Evolutionary conservation across 176 grass and related monocot species (phyloP), one percentile per base, ranked within the genome.

Genomic region (Phyllostachys edulis): DNA sequence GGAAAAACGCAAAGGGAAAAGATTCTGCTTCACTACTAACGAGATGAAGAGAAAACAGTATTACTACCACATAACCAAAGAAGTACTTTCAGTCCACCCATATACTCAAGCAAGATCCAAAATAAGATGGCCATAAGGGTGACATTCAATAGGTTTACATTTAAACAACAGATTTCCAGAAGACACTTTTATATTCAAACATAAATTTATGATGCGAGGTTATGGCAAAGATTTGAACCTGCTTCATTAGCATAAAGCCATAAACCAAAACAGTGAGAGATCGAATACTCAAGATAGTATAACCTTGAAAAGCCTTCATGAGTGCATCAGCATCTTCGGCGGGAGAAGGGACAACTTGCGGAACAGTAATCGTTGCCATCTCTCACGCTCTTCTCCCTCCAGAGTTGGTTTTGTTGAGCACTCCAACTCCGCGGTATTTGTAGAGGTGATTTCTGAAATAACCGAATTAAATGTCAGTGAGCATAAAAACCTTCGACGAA

Each of bases 301-400:
- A 40, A 97, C 94, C 92, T 84, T 97, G 88, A 41, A 92, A 92
- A n/a, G 94, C 90, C 92, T 91, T 92, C 85, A 87, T 71, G 46
- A 97, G 86, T 20, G 79, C 85, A 32, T 89, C 88, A 51, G 92
- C 94, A 85, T 97, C 94, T 85, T 97, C 90, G 52, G 78, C 68
- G 1, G 94, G 67, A 68, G 88, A 94, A 84, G 94, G 90, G 76
- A 85, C 77, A 5, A 85, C 77, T 17, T 78, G 79, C 68, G 94
- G 84, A 78, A 92, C 79, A 18, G 72, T 85, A 24, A 94, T 52
- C 12, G 94, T 94, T 62, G 90, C 86, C 94, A 97, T 97, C 17
- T 4, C 15, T 50, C 12, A 65, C 41, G 20, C 3, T 76, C 36
- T 16, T 27, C 18, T 77, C 42, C n/a, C 73, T 72, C 10, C 68